These are phyloP conservation scores for Malania oleifera DNA, from an alignment of 164 flowering plant genomes.

Conservation along the genomic window DNA sequence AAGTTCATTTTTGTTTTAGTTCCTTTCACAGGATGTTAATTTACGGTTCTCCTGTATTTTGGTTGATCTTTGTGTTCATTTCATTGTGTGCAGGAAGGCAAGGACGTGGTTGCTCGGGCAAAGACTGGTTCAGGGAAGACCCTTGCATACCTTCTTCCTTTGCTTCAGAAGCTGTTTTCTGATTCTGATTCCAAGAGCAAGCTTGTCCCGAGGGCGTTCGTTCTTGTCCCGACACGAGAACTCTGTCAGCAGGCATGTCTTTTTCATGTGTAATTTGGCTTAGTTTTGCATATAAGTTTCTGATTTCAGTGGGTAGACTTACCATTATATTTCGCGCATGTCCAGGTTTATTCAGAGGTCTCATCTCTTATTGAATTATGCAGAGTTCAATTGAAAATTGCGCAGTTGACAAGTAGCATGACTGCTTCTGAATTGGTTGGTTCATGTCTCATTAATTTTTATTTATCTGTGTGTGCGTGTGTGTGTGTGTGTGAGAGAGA, in stretches of 20 bases:
- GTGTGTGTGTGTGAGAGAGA: too few relatives aligned
- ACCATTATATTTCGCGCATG: background rate
- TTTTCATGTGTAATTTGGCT: background rate
- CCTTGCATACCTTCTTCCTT: slow-evolving; percentile 83
- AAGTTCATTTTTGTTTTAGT: background rate
- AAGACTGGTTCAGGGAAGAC: slow-evolving; percentile 99
- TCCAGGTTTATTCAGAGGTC: slow-evolving; percentile 70
- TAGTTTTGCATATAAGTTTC: background rate
- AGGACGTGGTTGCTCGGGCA: slow-evolving; percentile 89
- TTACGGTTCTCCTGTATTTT: background rate
- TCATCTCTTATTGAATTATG: slow-evolving; percentile 61
- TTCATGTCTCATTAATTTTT: slow-evolving; percentile 9
- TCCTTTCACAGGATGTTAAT: too few relatives aligned
- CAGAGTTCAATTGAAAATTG: slow-evolving; percentile 74
- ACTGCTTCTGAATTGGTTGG: slow-evolving; percentile 63
- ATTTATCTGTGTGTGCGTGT: background rate
- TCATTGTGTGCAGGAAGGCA: slow-evolving; percentile 57
- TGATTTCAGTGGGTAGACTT: background rate
- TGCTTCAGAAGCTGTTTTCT: slow-evolving; percentile 78
- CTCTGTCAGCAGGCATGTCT: slow-evolving; percentile 68
- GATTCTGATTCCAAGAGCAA: slow-evolving; percentile 31
- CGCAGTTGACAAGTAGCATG: slow-evolving; percentile 66
- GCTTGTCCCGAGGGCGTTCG: slow-evolving; percentile 55
- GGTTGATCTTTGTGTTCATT: background rate
- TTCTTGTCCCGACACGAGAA: slow-evolving; percentile 89